Conservation (phyloP, 306 rosid species). For the Fragaria iinumae region DNA sequence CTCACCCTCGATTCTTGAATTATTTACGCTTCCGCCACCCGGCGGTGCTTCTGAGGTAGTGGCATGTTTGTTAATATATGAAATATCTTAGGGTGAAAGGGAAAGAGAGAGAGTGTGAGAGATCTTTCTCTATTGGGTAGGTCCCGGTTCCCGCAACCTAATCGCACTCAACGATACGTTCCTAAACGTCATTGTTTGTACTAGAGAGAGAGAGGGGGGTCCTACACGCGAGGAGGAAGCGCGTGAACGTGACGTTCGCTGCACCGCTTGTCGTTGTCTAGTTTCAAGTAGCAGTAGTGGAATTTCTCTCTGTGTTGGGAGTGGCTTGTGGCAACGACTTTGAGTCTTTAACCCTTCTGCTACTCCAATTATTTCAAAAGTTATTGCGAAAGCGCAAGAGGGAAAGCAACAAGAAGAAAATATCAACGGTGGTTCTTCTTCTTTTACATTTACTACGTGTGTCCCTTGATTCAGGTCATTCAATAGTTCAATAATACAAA, state of each 20-base stretch:
- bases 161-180: conserved; percentile 34
- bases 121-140: conserved; percentile 34
- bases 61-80: conserved; percentile 32
- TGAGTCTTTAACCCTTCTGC: not conserved
- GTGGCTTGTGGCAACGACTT: not conserved
- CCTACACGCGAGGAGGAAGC: conserved; percentile 52
- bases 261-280: conserved; percentile 28
- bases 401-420: not conserved
- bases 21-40: conserved; percentile 14
- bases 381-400: not conserved
- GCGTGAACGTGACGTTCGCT: conserved; percentile 56
- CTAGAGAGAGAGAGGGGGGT: conserved; percentile 13
- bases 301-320: not conserved
- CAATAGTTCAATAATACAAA: not conserved
- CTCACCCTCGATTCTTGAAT: rapidly evolving
- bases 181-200: conserved; percentile 32
- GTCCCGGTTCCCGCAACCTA: conserved; percentile 41
- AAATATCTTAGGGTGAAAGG: not conserved
- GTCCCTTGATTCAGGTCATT: not conserved
- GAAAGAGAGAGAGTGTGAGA: not conserved
- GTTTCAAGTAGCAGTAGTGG: not conserved
- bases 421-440: not conserved
- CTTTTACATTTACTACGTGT: not conserved
- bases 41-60: not conserved
- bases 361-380: not conserved